Conservation (phyloP, 306 rosid genomes). For the Leucaena leucocephala region DNA sequence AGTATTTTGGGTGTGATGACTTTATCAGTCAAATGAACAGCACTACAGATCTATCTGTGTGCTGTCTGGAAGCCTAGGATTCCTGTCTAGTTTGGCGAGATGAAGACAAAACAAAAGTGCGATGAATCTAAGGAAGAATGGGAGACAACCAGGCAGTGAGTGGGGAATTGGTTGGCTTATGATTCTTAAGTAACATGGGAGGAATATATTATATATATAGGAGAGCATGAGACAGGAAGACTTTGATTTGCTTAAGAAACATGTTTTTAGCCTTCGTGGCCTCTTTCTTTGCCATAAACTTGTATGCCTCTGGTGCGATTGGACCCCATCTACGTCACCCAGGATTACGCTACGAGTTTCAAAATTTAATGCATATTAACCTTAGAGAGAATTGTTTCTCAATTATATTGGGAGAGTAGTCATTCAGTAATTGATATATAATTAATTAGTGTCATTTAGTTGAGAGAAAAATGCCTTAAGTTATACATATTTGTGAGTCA, state of each 20-base stretch:
- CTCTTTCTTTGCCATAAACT: constrained; percentile 50
- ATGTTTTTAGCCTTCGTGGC: constrained; percentile 52
- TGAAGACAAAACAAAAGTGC: constrained; percentile 66
- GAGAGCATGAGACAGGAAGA: constrained; percentile 34
- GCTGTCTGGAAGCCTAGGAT: constrained; percentile 68
- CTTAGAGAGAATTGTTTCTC: no score
- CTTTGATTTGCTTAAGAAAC: constrained; percentile 27
- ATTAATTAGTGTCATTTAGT: neutral
- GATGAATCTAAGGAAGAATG: constrained; percentile 70
- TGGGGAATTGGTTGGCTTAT: constrained; percentile 63
- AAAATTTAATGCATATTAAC: no score
- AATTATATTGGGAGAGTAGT: no score
- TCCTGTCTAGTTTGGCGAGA: constrained; percentile 62
- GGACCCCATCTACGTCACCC: constrained; percentile 33
- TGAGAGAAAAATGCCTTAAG: neutral
- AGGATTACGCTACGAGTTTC: neutral
- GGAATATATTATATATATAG: constrained; percentile 34
- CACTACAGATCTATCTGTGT: constrained; percentile 65
- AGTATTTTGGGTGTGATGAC: constrained; percentile 12
- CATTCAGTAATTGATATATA: no score
- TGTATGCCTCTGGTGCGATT: constrained; percentile 35
- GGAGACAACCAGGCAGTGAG: constrained; percentile 83
- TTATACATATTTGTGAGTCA: neutral
- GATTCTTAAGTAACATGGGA: constrained; percentile 71
- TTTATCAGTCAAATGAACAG: constrained; percentile 60